These are phyloP conservation scores for Lagerstroemia speciosa DNA, from an alignment of 345 rosid genomes.

Conservation along the genomic window DNA sequence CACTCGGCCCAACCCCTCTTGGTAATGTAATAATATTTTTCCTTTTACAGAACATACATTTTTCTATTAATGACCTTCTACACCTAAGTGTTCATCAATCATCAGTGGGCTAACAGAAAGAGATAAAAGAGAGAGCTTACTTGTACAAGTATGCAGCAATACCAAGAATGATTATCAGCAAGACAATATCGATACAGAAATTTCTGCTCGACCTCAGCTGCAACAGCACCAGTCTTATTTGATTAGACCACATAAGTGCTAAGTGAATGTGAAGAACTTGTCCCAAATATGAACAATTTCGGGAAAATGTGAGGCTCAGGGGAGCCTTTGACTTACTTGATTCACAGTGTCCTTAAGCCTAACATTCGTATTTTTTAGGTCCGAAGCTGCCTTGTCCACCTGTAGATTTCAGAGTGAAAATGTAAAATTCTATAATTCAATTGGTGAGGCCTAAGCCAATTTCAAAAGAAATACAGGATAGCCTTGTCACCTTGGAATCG, in stretches of 20 bases:
- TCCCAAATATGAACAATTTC: not conserved
- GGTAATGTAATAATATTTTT: no score
- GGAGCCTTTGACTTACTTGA: constrained; percentile 45
- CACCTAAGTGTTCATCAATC: not conserved
- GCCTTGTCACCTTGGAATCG: constrained; percentile 62
- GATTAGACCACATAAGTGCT: constrained; percentile 12
- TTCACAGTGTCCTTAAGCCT: constrained; percentile 91
- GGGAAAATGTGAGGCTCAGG: not conserved
- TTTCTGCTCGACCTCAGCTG: constrained; percentile 98
- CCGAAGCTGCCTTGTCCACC: constrained; percentile 94
- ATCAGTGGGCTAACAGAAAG: not conserved
- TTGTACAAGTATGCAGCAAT: constrained; percentile 99
- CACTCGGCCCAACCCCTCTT: no score
- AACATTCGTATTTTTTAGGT: constrained; percentile 92
- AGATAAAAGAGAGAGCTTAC: constrained; percentile 35
- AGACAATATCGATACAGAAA: constrained; percentile 89
- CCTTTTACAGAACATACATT: not conserved
- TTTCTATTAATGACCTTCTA: no score
- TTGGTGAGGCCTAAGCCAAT: constrained; percentile 7
- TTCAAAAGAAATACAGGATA: constrained; percentile 5
- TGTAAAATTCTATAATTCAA: not conserved
- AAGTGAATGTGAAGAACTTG: constrained; percentile 4
- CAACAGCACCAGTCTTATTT: constrained; percentile 21
- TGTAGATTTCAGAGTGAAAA: constrained; percentile 8
- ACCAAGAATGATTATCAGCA: constrained; percentile 79